Conservation (phyloP, 495 filamentous ascomycete genomes). For the Lasiosphaeria hispida region DNA sequence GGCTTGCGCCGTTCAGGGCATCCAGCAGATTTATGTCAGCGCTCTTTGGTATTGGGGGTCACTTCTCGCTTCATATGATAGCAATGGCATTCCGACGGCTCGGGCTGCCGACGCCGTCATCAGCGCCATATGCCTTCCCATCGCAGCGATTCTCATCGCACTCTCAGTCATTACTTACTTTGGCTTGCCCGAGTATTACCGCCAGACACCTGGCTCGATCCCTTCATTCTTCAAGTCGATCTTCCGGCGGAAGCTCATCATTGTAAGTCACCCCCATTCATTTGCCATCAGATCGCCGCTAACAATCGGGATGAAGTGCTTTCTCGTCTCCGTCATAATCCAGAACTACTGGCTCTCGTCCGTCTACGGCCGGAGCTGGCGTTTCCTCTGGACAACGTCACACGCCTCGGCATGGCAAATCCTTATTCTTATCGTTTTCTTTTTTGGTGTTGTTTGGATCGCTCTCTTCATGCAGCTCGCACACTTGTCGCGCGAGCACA, state of each 20-base stretch:
- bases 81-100: conserved; percentile 26
- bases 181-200: conserved; percentile 65
- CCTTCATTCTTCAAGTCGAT: conserved; percentile 58
- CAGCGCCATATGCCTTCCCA: conserved; percentile 47
- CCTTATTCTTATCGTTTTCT: conserved; percentile 51
- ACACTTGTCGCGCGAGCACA: conserved; percentile 50
- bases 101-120: conserved; percentile 26
- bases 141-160: conserved; percentile 50
- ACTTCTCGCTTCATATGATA: conserved; percentile 30
- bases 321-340: conserved; percentile 59
- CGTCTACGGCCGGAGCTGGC: conserved; percentile 63
- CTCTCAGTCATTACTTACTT: conserved; percentile 51
- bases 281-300: background rate
- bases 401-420: conserved; percentile 54
- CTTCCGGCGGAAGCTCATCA: conserved; percentile 39
- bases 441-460: conserved; percentile 60
- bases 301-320: conserved; percentile 33
- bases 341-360: conserved; percentile 67
- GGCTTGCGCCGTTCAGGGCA: conserved; percentile 60
- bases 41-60: conserved; percentile 64
- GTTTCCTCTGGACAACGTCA: conserved; percentile 55
- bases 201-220: conserved; percentile 63
- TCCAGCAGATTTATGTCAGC: conserved; percentile 60
- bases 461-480: conserved; percentile 48
- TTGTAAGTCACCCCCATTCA: background rate